A percentile compares a stretch with the other conserved stretches of the same genome.
These are phyloP conservation scores for Fusarium nodosum DNA, from an alignment of 2,329 filamentous ascomycete genomes.

Conservation along the genomic window DNA sequence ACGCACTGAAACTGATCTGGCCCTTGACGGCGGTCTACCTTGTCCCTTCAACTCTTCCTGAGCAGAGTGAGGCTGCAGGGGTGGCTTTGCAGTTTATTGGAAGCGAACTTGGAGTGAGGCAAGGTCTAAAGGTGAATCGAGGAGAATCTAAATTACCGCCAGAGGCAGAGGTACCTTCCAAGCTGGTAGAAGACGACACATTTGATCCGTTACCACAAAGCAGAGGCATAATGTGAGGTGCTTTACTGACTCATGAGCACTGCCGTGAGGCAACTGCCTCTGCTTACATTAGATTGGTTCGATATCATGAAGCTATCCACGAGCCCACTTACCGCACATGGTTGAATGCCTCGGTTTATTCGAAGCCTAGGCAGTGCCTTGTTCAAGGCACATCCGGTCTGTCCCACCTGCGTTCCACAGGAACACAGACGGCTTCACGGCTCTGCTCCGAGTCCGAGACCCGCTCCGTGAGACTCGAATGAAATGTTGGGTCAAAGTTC, in stretches of 20 bases:
- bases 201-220: constrained; percentile 36
- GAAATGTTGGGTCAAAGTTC: not conserved
- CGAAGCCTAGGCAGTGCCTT: constrained; percentile 12
- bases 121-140: constrained; percentile 51
- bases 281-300: not conserved
- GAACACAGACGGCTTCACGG: constrained; percentile 12
- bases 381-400: constrained; percentile 3
- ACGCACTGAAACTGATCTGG: constrained; percentile 57
- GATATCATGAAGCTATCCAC: not conserved
- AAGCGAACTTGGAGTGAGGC: constrained; percentile 55
- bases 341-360: constrained; percentile 2
- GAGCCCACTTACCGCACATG: not conserved
- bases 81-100: constrained; percentile 53
- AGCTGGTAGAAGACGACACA: constrained; percentile 34
- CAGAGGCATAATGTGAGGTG: constrained; percentile 31
- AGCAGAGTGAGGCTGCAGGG: constrained; percentile 50
- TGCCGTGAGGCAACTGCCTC: not conserved
- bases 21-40: constrained; percentile 54
- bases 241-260: not conserved
- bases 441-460: constrained; percentile 11
- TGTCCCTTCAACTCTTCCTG: constrained; percentile 47
- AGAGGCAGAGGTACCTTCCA: constrained; percentile 48
- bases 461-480: constrained; percentile 16
- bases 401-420: constrained; percentile 10
- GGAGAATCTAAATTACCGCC: constrained; percentile 42